Conservation (phyloP, 495 filamentous ascomycete genomes). For the Penicillium riverlandense region DNA sequence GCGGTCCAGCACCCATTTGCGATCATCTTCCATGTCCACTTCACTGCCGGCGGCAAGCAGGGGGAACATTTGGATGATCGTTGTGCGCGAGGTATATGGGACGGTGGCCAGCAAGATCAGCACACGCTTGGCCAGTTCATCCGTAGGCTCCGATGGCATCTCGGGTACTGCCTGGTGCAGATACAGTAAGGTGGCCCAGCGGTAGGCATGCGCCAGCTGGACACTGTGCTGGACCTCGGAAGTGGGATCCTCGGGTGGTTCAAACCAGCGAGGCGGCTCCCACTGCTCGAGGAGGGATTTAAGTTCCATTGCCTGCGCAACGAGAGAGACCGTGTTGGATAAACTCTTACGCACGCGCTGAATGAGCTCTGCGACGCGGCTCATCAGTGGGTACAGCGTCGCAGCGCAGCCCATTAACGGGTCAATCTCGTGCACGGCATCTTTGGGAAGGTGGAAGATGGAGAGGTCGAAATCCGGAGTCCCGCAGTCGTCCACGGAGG, state of each 20-base stretch:
- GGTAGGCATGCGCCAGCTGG: conserved; percentile 70
- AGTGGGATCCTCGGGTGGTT: conserved; percentile 60
- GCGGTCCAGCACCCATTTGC: conserved; percentile 61
- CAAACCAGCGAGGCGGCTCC: conserved; percentile 50
- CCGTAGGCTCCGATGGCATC: conserved; percentile 51
- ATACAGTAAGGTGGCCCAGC: conserved; percentile 67
- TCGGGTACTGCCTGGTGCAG: conserved; percentile 76
- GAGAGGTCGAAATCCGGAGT: conserved; percentile 45
- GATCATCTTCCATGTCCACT: conserved; percentile 50
- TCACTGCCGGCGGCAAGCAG: conserved; percentile 68
- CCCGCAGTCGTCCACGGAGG: conserved; percentile 55
- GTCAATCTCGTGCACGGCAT: conserved; percentile 54
- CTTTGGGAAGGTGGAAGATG: conserved; percentile 28
- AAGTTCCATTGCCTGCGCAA: conserved; percentile 58
- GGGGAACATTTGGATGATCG: conserved; percentile 73
- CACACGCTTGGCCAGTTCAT: conserved; percentile 55
- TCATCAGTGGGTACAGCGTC: conserved; percentile 68
- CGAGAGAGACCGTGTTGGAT: conserved; percentile 54
- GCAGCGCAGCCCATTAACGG: conserved; percentile 69
- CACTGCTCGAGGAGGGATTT: conserved; percentile 58
- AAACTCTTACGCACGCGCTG: conserved; percentile 52
- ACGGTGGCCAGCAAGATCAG: conserved; percentile 57
- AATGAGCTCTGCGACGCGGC: conserved; percentile 61
- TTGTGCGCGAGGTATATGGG: conserved; percentile 53
- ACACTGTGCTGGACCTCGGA: conserved; percentile 59